Base-by-base conservation (phyloP, 2,329 filamentous ascomycete species). In the Cladosporium sp. region DNA sequence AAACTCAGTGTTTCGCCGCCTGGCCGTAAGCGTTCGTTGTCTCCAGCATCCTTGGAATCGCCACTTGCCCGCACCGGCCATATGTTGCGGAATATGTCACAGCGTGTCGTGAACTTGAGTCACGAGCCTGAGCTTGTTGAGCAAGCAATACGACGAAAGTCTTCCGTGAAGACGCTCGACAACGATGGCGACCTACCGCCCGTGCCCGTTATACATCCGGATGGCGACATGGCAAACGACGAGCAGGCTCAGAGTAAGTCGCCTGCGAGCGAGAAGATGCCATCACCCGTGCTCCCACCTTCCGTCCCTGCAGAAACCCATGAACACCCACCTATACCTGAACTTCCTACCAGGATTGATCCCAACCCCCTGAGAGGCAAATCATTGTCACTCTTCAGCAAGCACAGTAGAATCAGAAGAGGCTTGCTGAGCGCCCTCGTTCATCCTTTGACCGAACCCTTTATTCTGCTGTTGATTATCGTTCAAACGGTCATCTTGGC, bases 21-120 rank as follows among this genome's bases (percentile, higher is more conserved):
- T 80, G 50, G 71, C 30, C 60, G 68, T 18, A 68, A 70, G 50
- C 65, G 72, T 39, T 76, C 74, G 7, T 62, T 75, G 15, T 76
- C 74, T 38, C 70, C 74, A 11, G 40, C 41, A 3, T 51, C 49
- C 15, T 63, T 67, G 13, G 70, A 70, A 32, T 76, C 74, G 33
- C 71, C 75, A 18, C 64, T 79, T 40, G 66, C 69, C 39, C 66
- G 76, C 50, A 76, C 74, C 33, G 70, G 73, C 19, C 76, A 73
- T 53, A 73, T 79, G 62, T 64, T 78, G 63, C 68, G 75, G 56
- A 83, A 82, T 58, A 95, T 98, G 83, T 97, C 94, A 27, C 91
- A 96, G 72, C 88, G 93, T 73, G 91, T 98, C 50, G 93, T 98
- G 63, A 97, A 97, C 64, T 80, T 98, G 60, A 95, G 90, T 69